These are phyloP conservation scores for Zangia roseola DNA, from an alignment of 768 basidiomycete species.

Conservation along the genomic window DNA sequence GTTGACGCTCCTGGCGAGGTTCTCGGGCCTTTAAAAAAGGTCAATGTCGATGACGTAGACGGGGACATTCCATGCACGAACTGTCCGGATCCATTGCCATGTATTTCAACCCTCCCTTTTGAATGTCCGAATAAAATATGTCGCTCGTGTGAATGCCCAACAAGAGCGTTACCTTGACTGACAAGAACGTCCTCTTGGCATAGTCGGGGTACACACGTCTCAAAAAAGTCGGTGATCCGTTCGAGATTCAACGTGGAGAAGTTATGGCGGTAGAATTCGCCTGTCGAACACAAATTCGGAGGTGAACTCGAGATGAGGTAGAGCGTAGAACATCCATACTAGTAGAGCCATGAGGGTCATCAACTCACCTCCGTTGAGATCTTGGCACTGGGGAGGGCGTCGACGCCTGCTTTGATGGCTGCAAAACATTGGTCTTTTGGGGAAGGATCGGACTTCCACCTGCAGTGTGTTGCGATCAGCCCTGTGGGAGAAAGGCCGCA, in stretches of 20 bases:
- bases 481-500: background rate
- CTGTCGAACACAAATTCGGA: slow-evolving; percentile 27
- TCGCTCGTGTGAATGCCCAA: background rate
- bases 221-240: slow-evolving; percentile 46
- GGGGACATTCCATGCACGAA: slow-evolving; percentile 24
- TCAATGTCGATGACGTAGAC: background rate
- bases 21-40: slow-evolving; percentile 28
- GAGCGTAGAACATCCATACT: background rate
- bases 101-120: background rate
- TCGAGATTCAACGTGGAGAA: slow-evolving; percentile 41
- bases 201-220: slow-evolving; percentile 35
- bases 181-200: slow-evolving; percentile 27
- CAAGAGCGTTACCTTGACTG: slow-evolving; percentile 20
- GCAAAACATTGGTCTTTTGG: slow-evolving; percentile 60
- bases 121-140: too few species aligned
- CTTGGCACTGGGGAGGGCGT: slow-evolving; percentile 43
- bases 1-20: slow-evolving; percentile 47
- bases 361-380: slow-evolving; percentile 47
- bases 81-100: slow-evolving; percentile 16
- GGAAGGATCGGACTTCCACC: slow-evolving; percentile 44
- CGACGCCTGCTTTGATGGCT: slow-evolving; percentile 55
- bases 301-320: too few species aligned
- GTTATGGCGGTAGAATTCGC: slow-evolving; percentile 55
- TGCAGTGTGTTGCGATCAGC: background rate
- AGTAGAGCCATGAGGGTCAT: background rate